These are phyloP conservation scores for Paecilomyces fulvus DNA, from an alignment of 2,329 filamentous ascomycete species.

Conservation along the genomic window DNA sequence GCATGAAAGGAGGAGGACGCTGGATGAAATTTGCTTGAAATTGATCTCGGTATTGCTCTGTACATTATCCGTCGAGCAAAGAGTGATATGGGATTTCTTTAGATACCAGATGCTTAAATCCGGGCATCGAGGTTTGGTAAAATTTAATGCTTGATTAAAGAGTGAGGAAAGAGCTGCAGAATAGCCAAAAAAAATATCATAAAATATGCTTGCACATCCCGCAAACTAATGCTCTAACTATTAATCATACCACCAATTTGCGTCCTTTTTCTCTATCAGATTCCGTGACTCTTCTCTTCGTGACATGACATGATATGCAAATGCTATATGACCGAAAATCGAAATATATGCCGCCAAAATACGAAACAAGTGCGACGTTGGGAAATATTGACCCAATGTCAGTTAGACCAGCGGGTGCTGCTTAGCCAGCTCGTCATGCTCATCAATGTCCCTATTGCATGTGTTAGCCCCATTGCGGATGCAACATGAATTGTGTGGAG, in stretches of 20 bases:
- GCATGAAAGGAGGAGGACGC: neutral
- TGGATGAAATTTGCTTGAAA: neutral
- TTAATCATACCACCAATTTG: neutral
- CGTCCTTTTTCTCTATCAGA: slow-evolving; percentile 13
- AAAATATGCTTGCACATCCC: neutral
- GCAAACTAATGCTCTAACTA: neutral
- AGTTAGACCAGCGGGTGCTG: slow-evolving; percentile 28
- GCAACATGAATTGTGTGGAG: neutral
- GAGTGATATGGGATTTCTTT: neutral
- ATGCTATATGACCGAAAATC: slow-evolving; percentile 2
- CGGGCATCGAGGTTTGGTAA: neutral
- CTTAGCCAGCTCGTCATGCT: slow-evolving; percentile 68
- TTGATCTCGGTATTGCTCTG: neutral
- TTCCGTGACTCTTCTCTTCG: slow-evolving; percentile 9
- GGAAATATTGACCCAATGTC: neutral
- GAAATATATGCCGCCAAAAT: slow-evolving; percentile 9
- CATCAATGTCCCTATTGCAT: slow-evolving; percentile 64
- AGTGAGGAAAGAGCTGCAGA: neutral
- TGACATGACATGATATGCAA: slow-evolving; percentile 10
- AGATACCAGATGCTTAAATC: neutral
- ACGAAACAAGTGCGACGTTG: neutral
- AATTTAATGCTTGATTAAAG: neutral
- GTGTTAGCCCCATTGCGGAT: slow-evolving; percentile 12
- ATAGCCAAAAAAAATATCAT: neutral
- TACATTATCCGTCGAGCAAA: neutral